These are phyloP conservation scores for Diatrype stigma DNA, from an alignment of 2,329 filamentous ascomycete genomes.

Conservation along the genomic window DNA sequence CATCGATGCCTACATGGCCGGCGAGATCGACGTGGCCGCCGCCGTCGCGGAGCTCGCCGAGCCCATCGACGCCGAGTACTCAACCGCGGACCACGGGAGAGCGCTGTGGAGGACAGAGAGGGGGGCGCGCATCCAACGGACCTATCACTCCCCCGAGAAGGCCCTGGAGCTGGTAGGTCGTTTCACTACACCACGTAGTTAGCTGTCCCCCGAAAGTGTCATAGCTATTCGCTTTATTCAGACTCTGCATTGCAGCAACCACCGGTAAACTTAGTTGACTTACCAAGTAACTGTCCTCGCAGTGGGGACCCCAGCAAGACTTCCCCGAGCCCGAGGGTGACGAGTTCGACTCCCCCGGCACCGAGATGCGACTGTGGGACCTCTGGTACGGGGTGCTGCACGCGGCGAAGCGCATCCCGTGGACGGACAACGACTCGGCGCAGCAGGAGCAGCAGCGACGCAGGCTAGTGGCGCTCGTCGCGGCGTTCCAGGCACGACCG, in stretches of 20 bases:
- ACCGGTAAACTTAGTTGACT: neutral
- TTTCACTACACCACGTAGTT: too few relatives aligned
- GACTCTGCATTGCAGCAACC: too few relatives aligned
- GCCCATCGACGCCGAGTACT: conserved; percentile 8
- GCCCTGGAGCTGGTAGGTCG: conserved; percentile 7
- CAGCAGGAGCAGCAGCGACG: conserved; percentile 4
- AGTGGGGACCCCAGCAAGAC: conserved; percentile 11
- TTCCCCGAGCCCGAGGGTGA: conserved; percentile 3
- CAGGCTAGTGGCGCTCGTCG: conserved; percentile 10
- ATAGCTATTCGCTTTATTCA: neutral
- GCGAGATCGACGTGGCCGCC: conserved; percentile 3
- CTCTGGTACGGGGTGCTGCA: conserved; percentile 16
- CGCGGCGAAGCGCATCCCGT: conserved; percentile 13
- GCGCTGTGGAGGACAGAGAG: conserved; percentile 1
- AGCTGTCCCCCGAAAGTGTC: neutral
- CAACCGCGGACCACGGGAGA: conserved; percentile 6
- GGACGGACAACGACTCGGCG: too few relatives aligned
- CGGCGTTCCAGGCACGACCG: conserved; percentile 9
- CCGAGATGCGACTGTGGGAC: conserved; percentile 13
- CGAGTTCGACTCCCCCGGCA: neutral
- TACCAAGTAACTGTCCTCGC: neutral
- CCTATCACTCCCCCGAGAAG: conserved; percentile 1
- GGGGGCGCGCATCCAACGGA: neutral
- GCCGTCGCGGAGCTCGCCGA: conserved; percentile 3
- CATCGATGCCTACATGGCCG: conserved; percentile 6